Evolutionary conservation across 805 yeast species (phyloP).

Genomic region (Dipodascus geniculatus): DNA sequence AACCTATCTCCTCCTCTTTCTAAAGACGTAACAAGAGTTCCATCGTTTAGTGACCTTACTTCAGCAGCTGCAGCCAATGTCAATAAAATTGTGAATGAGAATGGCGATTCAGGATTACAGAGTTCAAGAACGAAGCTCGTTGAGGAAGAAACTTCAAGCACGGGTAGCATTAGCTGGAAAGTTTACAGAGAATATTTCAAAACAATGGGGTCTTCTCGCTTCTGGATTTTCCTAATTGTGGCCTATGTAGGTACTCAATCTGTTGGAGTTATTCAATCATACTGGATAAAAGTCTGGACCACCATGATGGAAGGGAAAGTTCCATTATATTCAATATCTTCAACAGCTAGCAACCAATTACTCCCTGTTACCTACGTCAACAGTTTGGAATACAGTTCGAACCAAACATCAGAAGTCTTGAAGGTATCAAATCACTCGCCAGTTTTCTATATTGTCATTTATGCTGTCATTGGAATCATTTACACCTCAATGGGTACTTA

Average conservation of each 20-base stretch:
- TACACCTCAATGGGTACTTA: conserved; percentile 45
- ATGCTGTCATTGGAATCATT: conserved; percentile 55
- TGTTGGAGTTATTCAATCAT: conserved; percentile 58
- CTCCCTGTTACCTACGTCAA: neutral
- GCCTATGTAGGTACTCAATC: conserved; percentile 48
- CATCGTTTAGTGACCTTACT: conserved; percentile 22
- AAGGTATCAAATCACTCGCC: conserved; percentile 42
- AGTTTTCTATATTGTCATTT: conserved; percentile 53
- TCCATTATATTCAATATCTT: neutral
- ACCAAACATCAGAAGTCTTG: too few species aligned
- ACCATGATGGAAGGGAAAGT: neutral
- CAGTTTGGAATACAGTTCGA: too few species aligned
- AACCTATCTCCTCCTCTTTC: conserved; percentile 35
- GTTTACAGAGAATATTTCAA: conserved; percentile 62
- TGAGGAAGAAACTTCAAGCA: conserved; percentile 74
- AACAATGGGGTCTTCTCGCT: conserved; percentile 53
- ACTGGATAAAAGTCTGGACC: conserved; percentile 89
- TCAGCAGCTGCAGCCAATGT: conserved; percentile 23
- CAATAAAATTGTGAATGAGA: neutral
- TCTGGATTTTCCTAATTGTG: conserved; percentile 37
- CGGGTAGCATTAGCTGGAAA: conserved; percentile 64
- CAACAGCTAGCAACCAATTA: neutral
- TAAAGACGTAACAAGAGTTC: conserved; percentile 35
- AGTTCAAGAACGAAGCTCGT: conserved; percentile 43
- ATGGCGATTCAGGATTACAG: neutral